Evolutionary conservation across 805 yeast genomes (phyloP).

Genomic region (Hemisphaericaspora nanyangensis): DNA sequence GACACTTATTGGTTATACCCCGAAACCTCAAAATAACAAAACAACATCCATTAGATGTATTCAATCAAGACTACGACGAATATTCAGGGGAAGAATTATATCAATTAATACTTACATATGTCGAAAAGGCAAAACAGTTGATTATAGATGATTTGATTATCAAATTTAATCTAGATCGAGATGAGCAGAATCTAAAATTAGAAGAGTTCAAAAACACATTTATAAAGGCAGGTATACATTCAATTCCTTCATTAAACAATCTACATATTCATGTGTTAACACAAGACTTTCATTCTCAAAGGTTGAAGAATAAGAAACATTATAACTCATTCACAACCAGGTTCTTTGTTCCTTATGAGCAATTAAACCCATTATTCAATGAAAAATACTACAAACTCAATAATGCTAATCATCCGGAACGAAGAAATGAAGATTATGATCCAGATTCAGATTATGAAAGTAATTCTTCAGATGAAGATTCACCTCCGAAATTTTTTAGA

Average conservation of each 20-base stretch:
- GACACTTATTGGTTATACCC: conserved; percentile 64
- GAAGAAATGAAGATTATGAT: conserved; percentile 2
- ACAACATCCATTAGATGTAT: conserved; percentile 50
- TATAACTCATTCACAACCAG: conserved; percentile 65
- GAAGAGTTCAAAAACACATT: conserved; percentile 19
- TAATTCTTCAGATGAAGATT: not conserved
- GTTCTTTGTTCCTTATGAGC: conserved; percentile 58
- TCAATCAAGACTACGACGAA: conserved; percentile 22
- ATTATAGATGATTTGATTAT: conserved; percentile 26
- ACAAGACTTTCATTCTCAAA: conserved; percentile 51
- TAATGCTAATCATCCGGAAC: not conserved
- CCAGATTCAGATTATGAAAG: not conserved
- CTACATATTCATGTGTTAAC: conserved; percentile 74
- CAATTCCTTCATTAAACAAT: conserved; percentile 66
- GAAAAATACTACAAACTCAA: conserved; percentile 4
- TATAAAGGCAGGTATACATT: conserved; percentile 61
- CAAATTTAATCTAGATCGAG: conserved; percentile 12
- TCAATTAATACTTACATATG: conserved; percentile 24
- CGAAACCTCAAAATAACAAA: conserved; percentile 37
- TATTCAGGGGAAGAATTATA: conserved; percentile 20
- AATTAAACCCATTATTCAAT: conserved; percentile 25
- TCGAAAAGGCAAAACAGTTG: conserved; percentile 31
- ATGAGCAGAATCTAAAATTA: conserved; percentile 4
- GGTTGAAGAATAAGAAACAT: conserved; percentile 60
- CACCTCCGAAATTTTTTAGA: conserved; percentile 1